Evolutionary conservation across 169 alveolate species (phyloP), one percentile per base, ranked within the genome.

Genomic region (Eimeria acervulina): DNA sequence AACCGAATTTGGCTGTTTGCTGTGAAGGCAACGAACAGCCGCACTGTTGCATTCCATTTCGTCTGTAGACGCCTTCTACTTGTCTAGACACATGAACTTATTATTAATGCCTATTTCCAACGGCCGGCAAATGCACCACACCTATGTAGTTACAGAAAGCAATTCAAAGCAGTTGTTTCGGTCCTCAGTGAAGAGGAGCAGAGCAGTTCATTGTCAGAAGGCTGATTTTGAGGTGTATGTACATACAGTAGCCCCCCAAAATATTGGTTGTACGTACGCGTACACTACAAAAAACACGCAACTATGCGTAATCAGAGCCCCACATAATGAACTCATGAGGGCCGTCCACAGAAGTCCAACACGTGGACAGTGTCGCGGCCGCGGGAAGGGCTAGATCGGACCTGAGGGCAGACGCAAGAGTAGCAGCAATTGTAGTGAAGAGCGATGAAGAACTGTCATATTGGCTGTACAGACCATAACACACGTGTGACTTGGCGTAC

Each of bases 311-410:
- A 36, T 36, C 47, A 70, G 33, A 36, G n/a, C 51, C n/a, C 81
- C 51, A 3, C 47, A 70, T 51, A 70, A 70, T 33, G 12, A 17
- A 33, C 28, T 70, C 81, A 70, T n/a, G 81, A 33, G 81, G 81
- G 51, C 51, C 81, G 44, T 70, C 72, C 89, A 28, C 96, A 81
- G 78, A 93, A 93, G 42, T 93, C 94, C 55, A 93, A 52, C 61
- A 93, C 94, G 38, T 93, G 91, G 44, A 93, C 12, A 8, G 91
- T 70, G 94, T 93, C 94, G 51, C 90, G 90, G 19, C 96, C 93
- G 38, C 96, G 93, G 78, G 93, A 89, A 15, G 94, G 89, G 66
- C 94, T 66, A 28, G 81, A 84, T 80, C 94, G 81, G 51, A 93
- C 96, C 96, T 93, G 96, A 3, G 38, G 13, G 61, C 88, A 78